phyloP scores from a whole-genome alignment of 2,329 filamentous ascomycete species.

The Lasiodiplodia hormozganensis region DNA sequence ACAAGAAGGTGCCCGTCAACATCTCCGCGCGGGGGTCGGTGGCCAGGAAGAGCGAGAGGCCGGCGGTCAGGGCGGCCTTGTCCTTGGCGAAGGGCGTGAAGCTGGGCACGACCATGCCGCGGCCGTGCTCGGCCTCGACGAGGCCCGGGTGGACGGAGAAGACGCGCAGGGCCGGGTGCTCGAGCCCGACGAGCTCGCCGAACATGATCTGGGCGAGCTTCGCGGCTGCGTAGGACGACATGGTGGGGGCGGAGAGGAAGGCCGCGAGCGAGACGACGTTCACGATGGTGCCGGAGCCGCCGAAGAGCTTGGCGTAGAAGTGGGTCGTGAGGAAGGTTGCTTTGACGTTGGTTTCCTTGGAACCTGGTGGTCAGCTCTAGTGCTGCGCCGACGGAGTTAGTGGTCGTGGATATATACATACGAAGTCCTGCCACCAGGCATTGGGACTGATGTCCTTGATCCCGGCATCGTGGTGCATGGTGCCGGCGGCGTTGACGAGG shows the following conservation, averaged over 20 bases:
- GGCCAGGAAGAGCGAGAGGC: slow-evolving; percentile 37
- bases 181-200: slow-evolving; percentile 36
- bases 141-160: slow-evolving; percentile 39
- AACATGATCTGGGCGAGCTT: slow-evolving; percentile 38
- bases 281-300: slow-evolving; percentile 37
- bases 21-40: slow-evolving; percentile 32
- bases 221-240: slow-evolving; percentile 35
- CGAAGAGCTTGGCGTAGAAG: slow-evolving; percentile 35
- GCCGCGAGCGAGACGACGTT: slow-evolving; percentile 37
- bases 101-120: slow-evolving; percentile 33
- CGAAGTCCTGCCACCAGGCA: slow-evolving; percentile 35
- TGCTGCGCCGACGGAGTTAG: no score
- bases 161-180: slow-evolving; percentile 36
- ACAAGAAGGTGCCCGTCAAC: slow-evolving; percentile 32
- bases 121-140: slow-evolving; percentile 34
- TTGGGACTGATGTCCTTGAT: slow-evolving; percentile 32
- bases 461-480: slow-evolving; percentile 25
- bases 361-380: background rate
- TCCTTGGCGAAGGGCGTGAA: slow-evolving; percentile 42
- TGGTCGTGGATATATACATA: slow-evolving; percentile 28
- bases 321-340: slow-evolving; percentile 36
- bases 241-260: slow-evolving; percentile 33
- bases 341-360: slow-evolving; percentile 37
- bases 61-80: slow-evolving; percentile 41
- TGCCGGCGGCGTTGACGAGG: slow-evolving; percentile 37